These are phyloP conservation scores for Zygosaccharomyces pseudobailii DNA, from an alignment of 1,139 yeast species.

Conservation along the genomic window DNA sequence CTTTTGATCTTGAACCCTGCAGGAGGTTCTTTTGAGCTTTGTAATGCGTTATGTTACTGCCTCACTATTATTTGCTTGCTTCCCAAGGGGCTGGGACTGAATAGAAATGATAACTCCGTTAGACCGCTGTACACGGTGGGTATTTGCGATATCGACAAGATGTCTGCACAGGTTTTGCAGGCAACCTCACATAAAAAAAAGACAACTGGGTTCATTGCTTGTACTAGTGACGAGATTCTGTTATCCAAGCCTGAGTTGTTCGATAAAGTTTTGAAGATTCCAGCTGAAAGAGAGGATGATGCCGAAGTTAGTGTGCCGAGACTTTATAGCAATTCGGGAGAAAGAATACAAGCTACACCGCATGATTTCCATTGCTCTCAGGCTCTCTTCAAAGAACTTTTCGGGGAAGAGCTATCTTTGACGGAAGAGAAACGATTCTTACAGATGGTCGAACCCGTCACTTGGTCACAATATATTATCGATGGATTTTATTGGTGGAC, in stretches of 20 bases:
- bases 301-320: constrained; percentile 28
- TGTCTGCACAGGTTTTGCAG: constrained; percentile 18
- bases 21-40: constrained; percentile 37
- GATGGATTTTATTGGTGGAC: constrained; percentile 82
- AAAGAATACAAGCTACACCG: constrained; percentile 35
- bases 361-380: constrained; percentile 32
- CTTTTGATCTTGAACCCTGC: constrained; percentile 51
- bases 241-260: constrained; percentile 51
- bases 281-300: constrained; percentile 24
- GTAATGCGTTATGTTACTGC: constrained; percentile 46
- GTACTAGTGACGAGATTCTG: constrained; percentile 68
- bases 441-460: constrained; percentile 41
- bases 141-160: constrained; percentile 33
- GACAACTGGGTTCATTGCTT: constrained; percentile 48
- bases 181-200: constrained; percentile 12
- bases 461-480: constrained; percentile 66
- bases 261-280: constrained; percentile 46
- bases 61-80: constrained; percentile 45
- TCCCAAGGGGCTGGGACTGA: constrained; percentile 34
- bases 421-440: constrained; percentile 26
- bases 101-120: constrained; percentile 28
- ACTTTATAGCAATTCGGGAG: constrained; percentile 18
- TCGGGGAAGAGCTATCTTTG: constrained; percentile 20
- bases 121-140: constrained; percentile 64
- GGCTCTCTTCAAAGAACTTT: constrained; percentile 11